These are phyloP conservation scores for Ambrosiella cleistominuta DNA, from an alignment of 2,329 filamentous ascomycete genomes.

Conservation along the genomic window DNA sequence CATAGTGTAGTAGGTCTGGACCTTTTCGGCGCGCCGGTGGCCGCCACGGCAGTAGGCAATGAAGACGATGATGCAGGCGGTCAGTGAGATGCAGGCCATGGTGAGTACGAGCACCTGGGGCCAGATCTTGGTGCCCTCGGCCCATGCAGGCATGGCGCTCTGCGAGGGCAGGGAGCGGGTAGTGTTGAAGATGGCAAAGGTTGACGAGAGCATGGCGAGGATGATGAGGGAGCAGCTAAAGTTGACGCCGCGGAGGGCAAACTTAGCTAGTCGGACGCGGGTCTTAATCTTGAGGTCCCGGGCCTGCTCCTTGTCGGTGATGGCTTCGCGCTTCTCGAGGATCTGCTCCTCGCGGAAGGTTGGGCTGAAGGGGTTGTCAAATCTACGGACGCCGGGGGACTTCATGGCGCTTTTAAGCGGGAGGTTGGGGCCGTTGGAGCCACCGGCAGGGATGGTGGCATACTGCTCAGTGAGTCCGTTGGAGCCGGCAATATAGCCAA, in stretches of 20 bases:
- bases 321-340: slow-evolving; percentile 66
- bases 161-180: slow-evolving; percentile 58
- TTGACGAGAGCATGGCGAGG: slow-evolving; percentile 73
- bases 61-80: slow-evolving; percentile 65
- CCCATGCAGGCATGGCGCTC: slow-evolving; percentile 75
- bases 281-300: slow-evolving; percentile 88
- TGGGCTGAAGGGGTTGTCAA: slow-evolving; percentile 69
- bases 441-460: neutral
- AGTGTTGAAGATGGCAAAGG: slow-evolving; percentile 81
- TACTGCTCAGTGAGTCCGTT: slow-evolving; percentile 28
- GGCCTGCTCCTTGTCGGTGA: slow-evolving; percentile 72
- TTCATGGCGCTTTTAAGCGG: slow-evolving; percentile 83
- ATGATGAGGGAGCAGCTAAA: slow-evolving; percentile 95
- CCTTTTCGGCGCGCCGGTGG: slow-evolving; percentile 76
- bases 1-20: slow-evolving; percentile 85
- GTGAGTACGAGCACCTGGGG: slow-evolving; percentile 70
- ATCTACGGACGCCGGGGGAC: slow-evolving; percentile 57
- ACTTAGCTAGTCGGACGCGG: slow-evolving; percentile 80
- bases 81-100: slow-evolving; percentile 64
- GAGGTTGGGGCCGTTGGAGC: slow-evolving; percentile 29
- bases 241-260: slow-evolving; percentile 86
- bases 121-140: slow-evolving; percentile 62
- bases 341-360: slow-evolving; percentile 79
- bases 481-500: slow-evolving; percentile 64
- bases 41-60: slow-evolving; percentile 76